Conservation (phyloP, 495 filamentous ascomycete species). For the Pseudevernia furfuracea region DNA sequence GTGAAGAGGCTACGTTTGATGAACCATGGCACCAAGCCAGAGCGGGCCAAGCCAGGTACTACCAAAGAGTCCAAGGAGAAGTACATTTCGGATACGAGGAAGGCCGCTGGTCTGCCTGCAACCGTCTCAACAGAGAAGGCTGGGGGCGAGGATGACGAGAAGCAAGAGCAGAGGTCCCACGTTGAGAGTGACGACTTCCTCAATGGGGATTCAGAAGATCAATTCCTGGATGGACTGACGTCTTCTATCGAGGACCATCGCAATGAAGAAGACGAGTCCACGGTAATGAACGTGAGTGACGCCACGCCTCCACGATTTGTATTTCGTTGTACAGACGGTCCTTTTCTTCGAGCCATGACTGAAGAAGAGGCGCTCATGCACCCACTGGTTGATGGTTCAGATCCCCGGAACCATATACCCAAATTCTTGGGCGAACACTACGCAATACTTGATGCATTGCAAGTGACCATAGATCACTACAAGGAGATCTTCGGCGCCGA, state of each 20-base stretch:
- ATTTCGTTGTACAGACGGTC: background rate
- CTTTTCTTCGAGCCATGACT: background rate
- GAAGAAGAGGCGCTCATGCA: background rate
- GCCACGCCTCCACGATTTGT: background rate
- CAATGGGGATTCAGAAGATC: background rate
- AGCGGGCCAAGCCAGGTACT: background rate
- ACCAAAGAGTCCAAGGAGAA: background rate
- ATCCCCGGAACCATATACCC: background rate
- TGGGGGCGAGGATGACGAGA: background rate
- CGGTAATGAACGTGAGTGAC: background rate
- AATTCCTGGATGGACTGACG: background rate
- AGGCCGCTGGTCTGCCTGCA: background rate
- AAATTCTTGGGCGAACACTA: background rate
- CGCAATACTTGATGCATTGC: background rate
- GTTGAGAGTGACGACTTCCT: background rate
- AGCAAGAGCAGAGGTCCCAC: background rate
- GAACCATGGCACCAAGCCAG: background rate
- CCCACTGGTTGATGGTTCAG: background rate
- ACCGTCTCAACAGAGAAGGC: no score
- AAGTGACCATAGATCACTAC: background rate
- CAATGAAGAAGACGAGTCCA: background rate
- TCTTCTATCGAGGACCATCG: background rate
- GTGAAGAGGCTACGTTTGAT: background rate
- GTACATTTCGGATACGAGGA: background rate
- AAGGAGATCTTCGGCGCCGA: background rate